Base-by-base conservation (phyloP, 352 stramenopile genomes). In the Blastocystis sp. region DNA sequence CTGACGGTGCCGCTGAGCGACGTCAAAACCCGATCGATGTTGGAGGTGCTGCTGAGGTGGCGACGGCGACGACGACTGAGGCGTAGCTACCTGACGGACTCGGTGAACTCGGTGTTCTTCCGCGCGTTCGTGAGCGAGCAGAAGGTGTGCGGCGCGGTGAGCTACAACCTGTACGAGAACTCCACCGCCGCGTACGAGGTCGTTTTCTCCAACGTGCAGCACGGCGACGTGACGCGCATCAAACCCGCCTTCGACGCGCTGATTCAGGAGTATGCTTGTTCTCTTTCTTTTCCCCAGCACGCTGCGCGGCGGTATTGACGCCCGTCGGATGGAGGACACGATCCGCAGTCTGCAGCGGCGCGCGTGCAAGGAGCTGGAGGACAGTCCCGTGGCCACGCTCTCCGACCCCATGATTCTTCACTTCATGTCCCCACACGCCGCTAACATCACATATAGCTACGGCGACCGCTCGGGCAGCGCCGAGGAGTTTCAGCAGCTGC, bases 41-140 rank as follows among this genome's bases (percentile, higher is more conserved):
- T 81, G 14, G 19, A 43, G 48, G 11, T 81, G 14, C 38, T 81
- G 59, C 40, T 81, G 45, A 48, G 66, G 71, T 81, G 53, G 17
- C 0, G 4, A 21, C 34, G 10, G 34, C 2, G 2, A 19, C n/a
- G 9, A 34, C 43, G 9, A 34, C 21, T 64, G 21, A 59, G 40
- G 62, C 11, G 19, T 40, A 81, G 71, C n/a, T 81, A 81, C 66
- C 59, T 81, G 71, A 81, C 71, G 11, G 71, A 81, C 19, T 81
- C 71, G 1, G 66, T 53, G 34, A 81, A 81, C 41, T 81, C 71
- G 21, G 23, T 61, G 21, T 41, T 81, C 4, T 48, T 21, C 41
- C 5, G 40, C 1, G 43, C 38, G 43, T 81, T 81, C 56, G 71
- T 81, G 28, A 43, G 40, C 40, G 40, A 81, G 9, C 40, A 81